Evolutionary conservation across 805 yeast species (phyloP), one percentile per base, ranked within the genome.

Genomic region (Cyberlindnera samutprakarnensis): DNA sequence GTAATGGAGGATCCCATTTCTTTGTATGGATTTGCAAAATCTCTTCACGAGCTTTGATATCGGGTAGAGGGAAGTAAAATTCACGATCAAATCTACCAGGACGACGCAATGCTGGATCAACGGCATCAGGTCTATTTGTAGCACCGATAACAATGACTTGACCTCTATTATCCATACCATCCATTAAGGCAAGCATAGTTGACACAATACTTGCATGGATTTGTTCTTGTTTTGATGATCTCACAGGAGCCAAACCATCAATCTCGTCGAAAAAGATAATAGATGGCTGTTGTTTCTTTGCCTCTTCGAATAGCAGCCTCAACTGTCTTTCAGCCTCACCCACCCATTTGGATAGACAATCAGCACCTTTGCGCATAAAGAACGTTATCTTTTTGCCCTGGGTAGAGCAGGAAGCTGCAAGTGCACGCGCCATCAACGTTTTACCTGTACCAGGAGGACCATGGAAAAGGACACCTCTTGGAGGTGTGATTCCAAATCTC

Each of bases 391-490:
- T 90, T 39, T 80, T 67, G 11, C 78, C 78, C 13, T 83, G 78
- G 0, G 94, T 75, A 0, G 95, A 83, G 47, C 95, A 87, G 43
- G 94, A 83, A 0, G 97, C 92, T 2, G 98, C 98, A 31, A 92
- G 63, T 0, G 98, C 98, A 38, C 98, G 64, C 0, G 98, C 98
- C 95, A 92, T 86, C 32, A 92, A 68, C 0, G 98, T 92, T 54
- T 92, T 92, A 69, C 98, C 98, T 0, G 98, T 92, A 42, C 98
- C 98, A 3, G 98, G 98, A 5, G 98, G 98, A 28, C 98, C 98
- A 57, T 92, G 98, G 60, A 92, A 92, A 34, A 92, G 59, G 1
- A 92, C 98, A 40, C 98, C 98, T 43, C 98, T 66, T 14, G 98
- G 98, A 2, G 98, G 97, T 0, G 96, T 85, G 22, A 90, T 86